Conservation (phyloP, 2,329 filamentous ascomycete genomes). For the Penicillium sp. region DNA sequence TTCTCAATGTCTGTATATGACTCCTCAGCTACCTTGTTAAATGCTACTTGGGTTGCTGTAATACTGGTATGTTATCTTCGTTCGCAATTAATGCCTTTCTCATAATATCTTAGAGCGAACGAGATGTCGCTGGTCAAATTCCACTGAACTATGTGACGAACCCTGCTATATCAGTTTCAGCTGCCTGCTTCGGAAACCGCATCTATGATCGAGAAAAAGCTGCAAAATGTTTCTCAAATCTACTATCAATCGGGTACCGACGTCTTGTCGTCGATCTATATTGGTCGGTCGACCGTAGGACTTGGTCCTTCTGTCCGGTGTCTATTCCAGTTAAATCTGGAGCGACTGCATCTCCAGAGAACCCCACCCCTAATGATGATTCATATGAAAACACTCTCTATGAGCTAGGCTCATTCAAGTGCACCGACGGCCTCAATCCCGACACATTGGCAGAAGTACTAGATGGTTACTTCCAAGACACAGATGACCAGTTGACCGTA, state of each 20-base stretch:
- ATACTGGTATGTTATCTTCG: conserved; percentile 35
- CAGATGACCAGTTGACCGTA: conserved; percentile 55
- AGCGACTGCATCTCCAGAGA: conserved; percentile 21
- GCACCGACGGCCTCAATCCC: conserved; percentile 54
- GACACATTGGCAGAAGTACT: conserved; percentile 51
- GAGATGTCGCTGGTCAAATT: conserved; percentile 58
- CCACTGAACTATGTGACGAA: conserved; percentile 63
- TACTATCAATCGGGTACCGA: conserved; percentile 59
- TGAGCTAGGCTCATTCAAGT: conserved; percentile 55
- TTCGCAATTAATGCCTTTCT: background rate
- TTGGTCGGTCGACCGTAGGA: conserved; percentile 56
- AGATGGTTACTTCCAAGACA: conserved; percentile 53
- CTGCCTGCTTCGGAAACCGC: conserved; percentile 57
- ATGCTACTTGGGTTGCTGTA: conserved; percentile 40
- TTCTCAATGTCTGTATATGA: conserved; percentile 45
- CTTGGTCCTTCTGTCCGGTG: conserved; percentile 63
- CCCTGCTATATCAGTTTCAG: conserved; percentile 56
- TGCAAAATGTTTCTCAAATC: conserved; percentile 60
- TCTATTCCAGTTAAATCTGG: conserved; percentile 43
- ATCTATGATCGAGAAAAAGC: conserved; percentile 54
- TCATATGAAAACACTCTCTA: conserved; percentile 36
- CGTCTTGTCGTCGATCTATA: conserved; percentile 61
- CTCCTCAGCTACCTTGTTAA: conserved; percentile 37
- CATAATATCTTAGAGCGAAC: conserved; percentile 51
- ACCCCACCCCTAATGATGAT: conserved; percentile 18